Base-by-base conservation (phyloP, 306 rosid genomes). In the Rubus parviflorus region DNA sequence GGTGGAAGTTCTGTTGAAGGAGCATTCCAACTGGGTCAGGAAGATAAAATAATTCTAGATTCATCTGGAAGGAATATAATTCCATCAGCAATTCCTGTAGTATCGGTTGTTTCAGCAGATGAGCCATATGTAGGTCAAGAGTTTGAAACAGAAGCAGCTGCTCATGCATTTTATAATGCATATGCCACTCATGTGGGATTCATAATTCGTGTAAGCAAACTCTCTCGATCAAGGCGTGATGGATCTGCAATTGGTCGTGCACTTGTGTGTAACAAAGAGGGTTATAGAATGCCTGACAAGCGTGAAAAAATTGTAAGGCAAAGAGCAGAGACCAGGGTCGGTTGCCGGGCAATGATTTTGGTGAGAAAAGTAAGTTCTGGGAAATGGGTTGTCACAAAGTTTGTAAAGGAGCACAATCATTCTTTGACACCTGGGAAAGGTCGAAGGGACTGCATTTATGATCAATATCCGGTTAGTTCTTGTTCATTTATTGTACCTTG, bases 201-300 rank as follows among this genome's bases (percentile, higher is more conserved):
- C 45, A 71, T 95, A 47, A 88, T 92, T 74, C 99, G 99, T 54
- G 99, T 92, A 38, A 95, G 99, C 89, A 95, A 92, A 75, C 97
- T 95, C 76, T 92, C 99, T 0, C 87, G 99, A 43, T 95, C 99
- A 19, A 89, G 99, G 89, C 93, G 96, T 1, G 99, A 95, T 72
- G 97, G 97, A 70, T 60, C 97, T 78, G 91, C 93, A 68, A 95
- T 92, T 84, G 99, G 97, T 14, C 97, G 99, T 54, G 92, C 97
- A 56, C 92, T 95, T 68, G 99, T 92, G 70, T 95, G 99, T 87
- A 95, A 95, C 79, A 95, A 95, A 84, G 99, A 95, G 87, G 99
- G 99, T 68, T 95, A 81, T 78, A 88, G 97, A 79, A 92, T 92
- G 97, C 93, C 97, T 19, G 98, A 92, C 83, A 90, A 87, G 85